Percentiles rank a stretch among this genome's conserved stretches.
Evolutionary conservation across 768 basidiomycete genomes (phyloP).

Genomic region (Psilocybe sp.): DNA sequence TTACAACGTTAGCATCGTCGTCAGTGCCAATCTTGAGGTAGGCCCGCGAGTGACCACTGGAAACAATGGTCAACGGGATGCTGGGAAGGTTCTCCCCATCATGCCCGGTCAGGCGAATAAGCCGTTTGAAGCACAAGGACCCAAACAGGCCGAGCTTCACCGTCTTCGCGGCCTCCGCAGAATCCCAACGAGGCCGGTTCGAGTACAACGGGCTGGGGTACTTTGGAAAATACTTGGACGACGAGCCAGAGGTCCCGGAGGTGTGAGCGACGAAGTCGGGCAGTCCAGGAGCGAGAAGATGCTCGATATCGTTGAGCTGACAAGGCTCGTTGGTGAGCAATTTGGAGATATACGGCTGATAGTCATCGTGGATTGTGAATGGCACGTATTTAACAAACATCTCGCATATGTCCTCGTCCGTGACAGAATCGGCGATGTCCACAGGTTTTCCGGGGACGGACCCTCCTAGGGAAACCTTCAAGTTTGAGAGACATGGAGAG

Average conservation of each 20-base stretch:
- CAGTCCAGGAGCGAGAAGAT: constrained; percentile 15
- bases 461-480: background rate
- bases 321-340: background rate
- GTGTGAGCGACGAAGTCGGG: constrained; percentile 13
- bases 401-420: background rate
- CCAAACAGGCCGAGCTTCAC: too few species aligned
- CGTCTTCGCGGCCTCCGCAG: too few species aligned
- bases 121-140: too few species aligned
- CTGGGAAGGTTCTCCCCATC: too few species aligned
- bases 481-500: background rate
- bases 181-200: too few species aligned
- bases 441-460: too few species aligned
- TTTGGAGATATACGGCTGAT: background rate
- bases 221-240: constrained; percentile 13
- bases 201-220: constrained; percentile 1
- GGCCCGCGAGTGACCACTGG: too few species aligned
- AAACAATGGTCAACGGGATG: too few species aligned
- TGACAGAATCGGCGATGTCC: background rate
- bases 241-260: constrained; percentile 15
- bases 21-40: too few species aligned
- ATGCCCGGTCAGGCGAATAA: too few species aligned
- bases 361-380: constrained; percentile 4
- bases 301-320: background rate
- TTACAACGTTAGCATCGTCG: too few species aligned
- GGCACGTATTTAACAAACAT: background rate